Evolutionary conservation across 371 early-diverging fungal genomes (phyloP), one percentile per base, ranked within the genome.

Genomic region (Mucor indicus): DNA sequence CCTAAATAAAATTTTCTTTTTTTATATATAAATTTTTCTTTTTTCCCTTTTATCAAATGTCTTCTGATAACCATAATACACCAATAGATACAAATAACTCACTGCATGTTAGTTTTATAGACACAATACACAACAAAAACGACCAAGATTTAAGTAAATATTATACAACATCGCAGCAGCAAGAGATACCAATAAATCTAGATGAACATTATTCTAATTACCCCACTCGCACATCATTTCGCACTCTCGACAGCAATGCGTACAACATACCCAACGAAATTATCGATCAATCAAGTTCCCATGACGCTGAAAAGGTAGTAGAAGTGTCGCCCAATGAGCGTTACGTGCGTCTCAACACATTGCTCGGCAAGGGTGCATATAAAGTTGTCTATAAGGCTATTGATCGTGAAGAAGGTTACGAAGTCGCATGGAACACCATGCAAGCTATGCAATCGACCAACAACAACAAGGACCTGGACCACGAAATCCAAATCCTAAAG

Each of bases 351-450:
- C 60, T 76, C 11, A 69, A 67, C 23, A 75, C 72, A 2, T 39
- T 75, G 7, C 53, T 75, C 15, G 76, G 72, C 36, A 71, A 72
- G 49, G 73, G 92, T 5, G 87, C 90, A 4, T 89, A 85, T 63
- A 92, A 92, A 54, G 80, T 84, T 22, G 92, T 92, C 3, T 89
- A 78, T 60, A 90, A 89, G 48, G 89, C 87, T 11, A 80, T 88
- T 51, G 91, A 92, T 55, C 73, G 80, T 17, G 87, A 89, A 48
- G 88, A 89, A 62, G 90, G 90, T 4, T 79, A 86, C 31, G 91
- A 90, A 65, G 89, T 92, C 5, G 92, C 92, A 22, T 92, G 91
- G 90, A 90, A 90, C 58, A 54, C 67, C 0, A 60, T 71, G 59
- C 68, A 71, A 75, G 42, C 51, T 0, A 57, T 41, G 63, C 57